Evolutionary conservation across 306 rosid species (phyloP).

Genomic region (Quercus aquifolioides): DNA sequence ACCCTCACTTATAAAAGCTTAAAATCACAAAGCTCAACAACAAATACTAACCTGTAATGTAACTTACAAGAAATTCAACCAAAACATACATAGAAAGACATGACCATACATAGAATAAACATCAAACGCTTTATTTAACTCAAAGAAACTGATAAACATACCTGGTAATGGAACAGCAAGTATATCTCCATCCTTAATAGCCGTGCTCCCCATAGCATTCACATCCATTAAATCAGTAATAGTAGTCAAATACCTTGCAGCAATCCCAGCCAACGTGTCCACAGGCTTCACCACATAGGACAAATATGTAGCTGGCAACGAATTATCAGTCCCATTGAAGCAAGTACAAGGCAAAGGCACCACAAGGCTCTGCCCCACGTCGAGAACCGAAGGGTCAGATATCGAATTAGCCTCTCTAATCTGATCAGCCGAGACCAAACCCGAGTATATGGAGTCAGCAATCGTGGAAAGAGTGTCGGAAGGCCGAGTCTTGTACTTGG

Average conservation of each 20-base stretch:
- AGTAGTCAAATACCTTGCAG: constrained; percentile 73
- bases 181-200: constrained; percentile 69
- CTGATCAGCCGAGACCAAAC: constrained; percentile 92
- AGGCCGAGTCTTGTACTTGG: constrained; percentile 74
- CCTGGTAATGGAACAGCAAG: constrained; percentile 91
- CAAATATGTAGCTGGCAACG: constrained; percentile 79
- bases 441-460: constrained; percentile 71
- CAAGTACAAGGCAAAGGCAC: constrained; percentile 98
- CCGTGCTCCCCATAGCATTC: constrained; percentile 85
- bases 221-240: constrained; percentile 96
- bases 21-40: not conserved
- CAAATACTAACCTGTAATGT: not conserved
- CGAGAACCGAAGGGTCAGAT: constrained; percentile 68
- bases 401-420: constrained; percentile 83
- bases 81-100: not conserved
- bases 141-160: constrained; percentile 6
- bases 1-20: not conserved
- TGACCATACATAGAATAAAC: no score
- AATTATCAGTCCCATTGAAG: constrained; percentile 90
- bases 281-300: constrained; percentile 76
- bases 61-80: not conserved
- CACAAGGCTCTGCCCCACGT: constrained; percentile 73
- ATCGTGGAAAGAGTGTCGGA: constrained; percentile 77
- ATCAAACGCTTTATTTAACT: not conserved
- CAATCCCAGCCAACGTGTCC: constrained; percentile 67